These are phyloP conservation scores for Coemansia sp. DNA, from an alignment of 192 early-diverging fungal species.

Conservation along the genomic window DNA sequence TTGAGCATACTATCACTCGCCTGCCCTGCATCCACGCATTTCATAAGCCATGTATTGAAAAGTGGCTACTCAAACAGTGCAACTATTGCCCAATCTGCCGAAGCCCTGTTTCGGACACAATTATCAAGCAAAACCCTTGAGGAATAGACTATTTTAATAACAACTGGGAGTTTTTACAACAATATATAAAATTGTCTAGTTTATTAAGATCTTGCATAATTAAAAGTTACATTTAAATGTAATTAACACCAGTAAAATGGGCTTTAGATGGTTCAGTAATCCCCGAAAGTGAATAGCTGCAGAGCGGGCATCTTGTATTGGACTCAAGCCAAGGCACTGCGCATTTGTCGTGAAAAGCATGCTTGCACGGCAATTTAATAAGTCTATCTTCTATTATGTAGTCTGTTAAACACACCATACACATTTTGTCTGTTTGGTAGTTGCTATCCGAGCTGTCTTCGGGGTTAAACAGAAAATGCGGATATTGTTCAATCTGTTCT, in stretches of 20 bases:
- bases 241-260: background rate
- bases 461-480: background rate
- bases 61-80: conserved; percentile 5
- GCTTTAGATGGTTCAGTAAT: background rate
- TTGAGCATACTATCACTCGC: background rate
- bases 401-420: background rate
- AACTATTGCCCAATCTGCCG: conserved; percentile 4
- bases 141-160: background rate
- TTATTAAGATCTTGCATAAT: no score
- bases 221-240: background rate
- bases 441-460: background rate
- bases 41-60: conserved; percentile 1
- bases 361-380: background rate
- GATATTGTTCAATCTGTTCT: background rate
- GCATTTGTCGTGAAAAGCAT: background rate
- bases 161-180: background rate
- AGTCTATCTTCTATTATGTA: background rate
- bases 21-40: conserved; percentile 8
- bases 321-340: background rate
- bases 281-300: background rate
- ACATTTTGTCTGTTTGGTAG: conserved; percentile 4
- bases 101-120: background rate
- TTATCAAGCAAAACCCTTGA: background rate
- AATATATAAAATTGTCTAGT: no score
- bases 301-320: background rate